Base-by-base conservation (phyloP, 2,329 filamentous ascomycete species). In the Fusarium lateritium region DNA sequence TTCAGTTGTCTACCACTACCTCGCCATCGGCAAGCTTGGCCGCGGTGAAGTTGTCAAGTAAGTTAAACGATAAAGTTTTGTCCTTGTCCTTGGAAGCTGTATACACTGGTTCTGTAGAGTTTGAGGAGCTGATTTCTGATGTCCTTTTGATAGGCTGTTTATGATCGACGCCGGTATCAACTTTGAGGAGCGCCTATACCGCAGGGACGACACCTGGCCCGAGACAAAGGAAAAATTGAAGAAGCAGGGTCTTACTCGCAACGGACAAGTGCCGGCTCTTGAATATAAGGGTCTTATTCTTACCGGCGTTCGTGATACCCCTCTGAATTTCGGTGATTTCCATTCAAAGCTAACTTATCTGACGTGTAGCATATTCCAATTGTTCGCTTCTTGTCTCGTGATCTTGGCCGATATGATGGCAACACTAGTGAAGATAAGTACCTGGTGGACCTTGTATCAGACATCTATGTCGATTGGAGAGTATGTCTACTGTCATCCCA, bases 401-500 rank as follows among this genome's bases (percentile, higher is more conserved):
- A 80, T 1, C 71, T 79, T 1, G 77, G 75, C 11, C 51, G 46
- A 5, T 81, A 81, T 22, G 79, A 82, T 19, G 80, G 80, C 10
- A 72, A 75, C 3, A 78, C 78, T 3, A 79, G 68, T 40, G 62
- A 70, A 4, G 80, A 81, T 22, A 81, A 80, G 56, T 81, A 77
- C 39, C 19, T 77, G 4, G 74, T 81, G 1, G 80, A 82, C 58
- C 71, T 75, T 3, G 78, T 81, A 1, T 59, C 79, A 2, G 80
- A 81, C 33, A 62, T 81, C 13, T 82, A 82, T 31, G 73, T 78
- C 9, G 80, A 82, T 40, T 81, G 80, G 80, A 74, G 80, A 43
- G 80, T 80, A 62, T 72, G 77, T 70, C 1, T 1, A 3, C 28
- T 26, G 10, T 22, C 2, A 9, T 13, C 7, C 13, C 24, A 3